phyloP scores from a whole-genome alignment of 176 grass and related monocot genomes.

The Triticum urartu region DNA sequence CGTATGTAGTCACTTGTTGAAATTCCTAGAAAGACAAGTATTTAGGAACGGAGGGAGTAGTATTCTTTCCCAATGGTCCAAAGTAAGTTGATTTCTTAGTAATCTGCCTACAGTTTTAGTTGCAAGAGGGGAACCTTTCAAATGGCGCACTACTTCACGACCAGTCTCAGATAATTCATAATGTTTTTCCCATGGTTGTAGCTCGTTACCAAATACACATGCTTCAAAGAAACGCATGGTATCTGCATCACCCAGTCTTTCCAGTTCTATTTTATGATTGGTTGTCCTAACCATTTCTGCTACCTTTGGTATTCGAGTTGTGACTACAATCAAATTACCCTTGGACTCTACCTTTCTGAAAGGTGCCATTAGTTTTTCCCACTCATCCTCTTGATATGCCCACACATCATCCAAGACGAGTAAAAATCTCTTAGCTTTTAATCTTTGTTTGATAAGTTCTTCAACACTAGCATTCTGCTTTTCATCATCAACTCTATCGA shows the following conservation, averaged over 20 bases:
- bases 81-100: neutral
- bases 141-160: neutral
- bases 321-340: neutral
- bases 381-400: neutral
- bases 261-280: neutral
- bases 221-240: neutral
- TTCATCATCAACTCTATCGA: neutral
- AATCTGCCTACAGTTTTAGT: conserved; percentile 16
- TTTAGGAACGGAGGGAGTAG: too few relatives aligned
- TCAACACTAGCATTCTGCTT: neutral
- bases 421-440: neutral
- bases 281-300: neutral
- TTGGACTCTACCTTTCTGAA: neutral
- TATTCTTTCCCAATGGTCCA: neutral
- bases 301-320: neutral
- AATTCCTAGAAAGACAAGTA: too few relatives aligned
- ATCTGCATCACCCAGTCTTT: neutral
- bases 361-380: neutral
- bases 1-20: too few relatives aligned
- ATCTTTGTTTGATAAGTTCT: neutral
- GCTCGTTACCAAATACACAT: neutral
- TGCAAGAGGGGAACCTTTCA: conserved; percentile 17
- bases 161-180: neutral
- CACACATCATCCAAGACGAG: neutral
- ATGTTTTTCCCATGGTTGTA: rapidly evolving